These are phyloP conservation scores for Phytophthora chlamydospora DNA, from an alignment of 352 stramenopile genomes.

Conservation along the genomic window DNA sequence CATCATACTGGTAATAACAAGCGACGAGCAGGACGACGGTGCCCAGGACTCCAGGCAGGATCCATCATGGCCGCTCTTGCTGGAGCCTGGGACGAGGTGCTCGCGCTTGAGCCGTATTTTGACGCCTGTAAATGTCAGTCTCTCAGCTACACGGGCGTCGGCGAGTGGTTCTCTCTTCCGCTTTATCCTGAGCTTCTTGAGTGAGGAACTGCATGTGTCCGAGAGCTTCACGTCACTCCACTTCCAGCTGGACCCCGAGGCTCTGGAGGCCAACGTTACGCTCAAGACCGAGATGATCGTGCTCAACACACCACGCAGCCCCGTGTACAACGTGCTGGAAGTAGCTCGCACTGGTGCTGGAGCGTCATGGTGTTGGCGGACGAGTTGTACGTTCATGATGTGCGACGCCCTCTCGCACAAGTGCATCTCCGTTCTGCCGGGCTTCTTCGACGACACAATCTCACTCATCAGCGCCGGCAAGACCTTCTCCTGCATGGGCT, in stretches of 20 bases:
- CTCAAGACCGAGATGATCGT: conserved; percentile 92
- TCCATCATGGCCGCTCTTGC: no score
- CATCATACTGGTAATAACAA: no score
- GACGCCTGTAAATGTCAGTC: no score
- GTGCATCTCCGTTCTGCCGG: conserved; percentile 65
- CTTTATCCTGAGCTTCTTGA: no score
- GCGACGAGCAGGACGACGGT: no score
- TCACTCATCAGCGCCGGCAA: conserved; percentile 91
- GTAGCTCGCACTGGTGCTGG: conserved; percentile 83
- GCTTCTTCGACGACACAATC: conserved; percentile 81
- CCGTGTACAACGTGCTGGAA: conserved; percentile 97
- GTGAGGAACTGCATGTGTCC: no score
- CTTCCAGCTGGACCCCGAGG: conserved; percentile 79
- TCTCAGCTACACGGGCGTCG: no score
- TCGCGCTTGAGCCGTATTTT: no score
- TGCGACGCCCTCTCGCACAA: conserved; percentile 63
- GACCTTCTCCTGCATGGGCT: conserved; percentile 91
- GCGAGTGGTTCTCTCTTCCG: no score
- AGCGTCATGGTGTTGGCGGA: conserved; percentile 93
- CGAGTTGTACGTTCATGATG: conserved; percentile 97
- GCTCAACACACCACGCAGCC: conserved; percentile 98
- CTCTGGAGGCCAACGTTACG: conserved; percentile 86
- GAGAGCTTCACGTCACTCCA: conserved; percentile 54
- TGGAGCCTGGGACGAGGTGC: no score
- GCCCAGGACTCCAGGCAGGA: no score